A percentile compares a stretch with the other conserved stretches of the same genome.
phyloP scores from a whole-genome alignment of 768 basidiomycete species.

The Podaxis mareebaensis region DNA sequence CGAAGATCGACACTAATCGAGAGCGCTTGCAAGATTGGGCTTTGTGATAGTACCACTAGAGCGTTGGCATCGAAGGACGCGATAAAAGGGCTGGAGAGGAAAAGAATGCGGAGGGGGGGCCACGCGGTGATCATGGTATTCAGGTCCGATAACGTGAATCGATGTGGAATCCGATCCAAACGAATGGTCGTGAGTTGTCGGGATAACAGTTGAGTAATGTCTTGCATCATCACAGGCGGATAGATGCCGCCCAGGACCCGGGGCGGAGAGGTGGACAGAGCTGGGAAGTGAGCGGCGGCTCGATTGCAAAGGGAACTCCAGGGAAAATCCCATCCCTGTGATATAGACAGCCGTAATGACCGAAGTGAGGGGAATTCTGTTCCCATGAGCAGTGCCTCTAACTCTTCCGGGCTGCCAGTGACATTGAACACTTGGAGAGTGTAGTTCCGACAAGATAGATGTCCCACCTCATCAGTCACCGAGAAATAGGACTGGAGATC shows the following conservation, averaged over 20 bases:
- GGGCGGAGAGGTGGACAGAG: too few species aligned
- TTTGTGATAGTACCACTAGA: too few species aligned
- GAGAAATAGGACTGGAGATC: background rate
- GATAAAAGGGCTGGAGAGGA: background rate
- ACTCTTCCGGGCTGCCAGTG: background rate
- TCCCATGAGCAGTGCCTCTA: too few species aligned
- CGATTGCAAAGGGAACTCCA: too few species aligned
- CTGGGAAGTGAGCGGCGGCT: too few species aligned
- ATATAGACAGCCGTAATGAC: too few species aligned
- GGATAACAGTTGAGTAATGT: background rate
- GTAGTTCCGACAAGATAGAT: background rate
- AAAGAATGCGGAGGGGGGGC: background rate
- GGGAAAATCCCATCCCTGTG: too few species aligned
- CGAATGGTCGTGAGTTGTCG: background rate
- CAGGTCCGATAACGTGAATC: background rate
- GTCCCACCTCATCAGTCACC: background rate
- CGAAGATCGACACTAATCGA: too few species aligned
- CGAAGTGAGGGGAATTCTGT: too few species aligned
- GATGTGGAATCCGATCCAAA: background rate
- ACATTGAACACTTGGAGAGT: background rate
- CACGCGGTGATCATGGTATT: background rate
- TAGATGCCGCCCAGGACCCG: constrained; percentile 31
- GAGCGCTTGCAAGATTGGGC: too few species aligned
- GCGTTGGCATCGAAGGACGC: too few species aligned
- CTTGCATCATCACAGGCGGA: background rate